Evolutionary conservation across 306 rosid species (phyloP).

Genomic region (Benincasa hispida): DNA sequence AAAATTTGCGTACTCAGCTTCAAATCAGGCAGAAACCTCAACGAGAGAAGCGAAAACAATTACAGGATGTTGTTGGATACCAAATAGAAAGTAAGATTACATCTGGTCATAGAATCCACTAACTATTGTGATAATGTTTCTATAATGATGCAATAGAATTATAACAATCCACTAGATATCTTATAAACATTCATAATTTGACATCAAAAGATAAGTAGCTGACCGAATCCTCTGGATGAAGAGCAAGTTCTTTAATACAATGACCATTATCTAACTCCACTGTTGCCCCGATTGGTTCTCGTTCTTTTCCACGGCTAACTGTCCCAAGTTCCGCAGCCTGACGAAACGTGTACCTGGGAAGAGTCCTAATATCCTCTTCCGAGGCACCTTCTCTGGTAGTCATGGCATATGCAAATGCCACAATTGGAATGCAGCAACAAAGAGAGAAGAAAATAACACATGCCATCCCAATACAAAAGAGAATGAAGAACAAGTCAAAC

Average conservation of each 20-base stretch:
- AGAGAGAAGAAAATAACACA: slow-evolving; percentile 58
- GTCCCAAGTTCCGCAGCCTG: slow-evolving; percentile 28
- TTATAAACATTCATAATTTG: neutral
- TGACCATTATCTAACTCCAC: slow-evolving; percentile 23
- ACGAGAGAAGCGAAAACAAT: neutral
- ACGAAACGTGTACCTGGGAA: slow-evolving; percentile 57
- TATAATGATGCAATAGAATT: neutral
- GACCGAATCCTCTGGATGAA: slow-evolving; percentile 75
- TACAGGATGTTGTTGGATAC: neutral
- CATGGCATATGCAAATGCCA: slow-evolving; percentile 66
- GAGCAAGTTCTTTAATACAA: slow-evolving; percentile 33
- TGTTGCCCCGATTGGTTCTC: slow-evolving; percentile 14
- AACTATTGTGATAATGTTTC: neutral
- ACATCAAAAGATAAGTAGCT: slow-evolving; percentile 24
- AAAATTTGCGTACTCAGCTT: slow-evolving; percentile 1
- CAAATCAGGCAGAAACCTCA: neutral
- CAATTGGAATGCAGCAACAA: slow-evolving; percentile 54
- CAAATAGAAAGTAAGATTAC: too few species aligned
- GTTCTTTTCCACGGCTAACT: slow-evolving; percentile 27
- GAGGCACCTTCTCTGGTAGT: slow-evolving; percentile 71
- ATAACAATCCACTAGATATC: neutral
- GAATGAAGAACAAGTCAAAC: slow-evolving; percentile 62
- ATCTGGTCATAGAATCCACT: neutral
- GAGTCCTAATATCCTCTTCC: slow-evolving; percentile 60
- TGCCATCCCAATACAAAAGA: slow-evolving; percentile 70